Percentiles rank a stretch among this genome's conserved stretches.
Conservation (phyloP, 1,139 yeast genomes). For the Protomyces pachydermus region DNA sequence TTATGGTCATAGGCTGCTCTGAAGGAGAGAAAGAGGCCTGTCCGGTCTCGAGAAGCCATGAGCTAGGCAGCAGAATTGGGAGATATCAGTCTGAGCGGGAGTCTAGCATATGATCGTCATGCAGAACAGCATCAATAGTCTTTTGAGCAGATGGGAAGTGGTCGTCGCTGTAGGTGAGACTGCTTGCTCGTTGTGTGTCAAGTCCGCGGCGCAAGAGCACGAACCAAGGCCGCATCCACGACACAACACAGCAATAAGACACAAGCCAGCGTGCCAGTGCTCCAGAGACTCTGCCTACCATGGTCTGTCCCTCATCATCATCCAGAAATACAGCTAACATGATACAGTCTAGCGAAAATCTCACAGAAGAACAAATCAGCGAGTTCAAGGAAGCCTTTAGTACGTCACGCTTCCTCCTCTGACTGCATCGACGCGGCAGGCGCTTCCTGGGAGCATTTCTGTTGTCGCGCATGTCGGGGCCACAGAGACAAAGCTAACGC, state of each 20-base stretch:
- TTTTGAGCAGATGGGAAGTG: no score
- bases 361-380: conserved; percentile 25
- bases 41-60: conserved; percentile 41
- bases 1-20: conserved; percentile 46
- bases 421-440: not conserved
- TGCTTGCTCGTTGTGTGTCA: no score
- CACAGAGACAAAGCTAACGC: not conserved
- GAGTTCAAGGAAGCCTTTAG: conserved; percentile 98
- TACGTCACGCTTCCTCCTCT: conserved; percentile 65
- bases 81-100: no score
- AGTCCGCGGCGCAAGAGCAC: no score
- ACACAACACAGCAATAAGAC: no score
- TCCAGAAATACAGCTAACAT: not conserved
- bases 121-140: no score
- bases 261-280: no score
- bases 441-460: not conserved
- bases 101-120: no score
- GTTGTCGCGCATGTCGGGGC: not conserved
- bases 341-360: conserved; percentile 14
- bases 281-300: no score
- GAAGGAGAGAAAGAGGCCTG: conserved; percentile 44
- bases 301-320: not conserved
- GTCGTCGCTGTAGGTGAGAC: no score
- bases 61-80: no score
- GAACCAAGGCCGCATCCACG: no score